Base-by-base conservation (phyloP, 2,329 filamentous ascomycete genomes). In the Clonostachys rhizophaga region DNA sequence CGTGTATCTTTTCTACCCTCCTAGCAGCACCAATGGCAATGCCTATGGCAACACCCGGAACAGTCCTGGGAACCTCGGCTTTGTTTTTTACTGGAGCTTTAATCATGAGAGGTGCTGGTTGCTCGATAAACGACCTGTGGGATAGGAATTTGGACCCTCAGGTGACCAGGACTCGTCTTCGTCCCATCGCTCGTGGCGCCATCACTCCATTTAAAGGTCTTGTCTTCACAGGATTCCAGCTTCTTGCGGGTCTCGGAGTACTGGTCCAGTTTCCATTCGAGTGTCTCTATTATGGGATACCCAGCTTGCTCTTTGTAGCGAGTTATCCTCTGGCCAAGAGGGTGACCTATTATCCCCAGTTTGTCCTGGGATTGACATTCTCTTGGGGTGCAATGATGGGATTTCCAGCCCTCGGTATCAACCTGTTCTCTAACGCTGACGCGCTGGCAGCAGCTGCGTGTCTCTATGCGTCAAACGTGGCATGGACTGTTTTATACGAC, bases 331-430 rank as follows among this genome's bases (percentile, higher is more conserved):
- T 95, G 16, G 88, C 89, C 11, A 96, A 95, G 69, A 78, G 91
- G 34, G 78, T 95, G 24, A 95, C 90, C 0, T 83, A 95, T 64
- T 95, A 95, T 61, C 90, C 90, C 3, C 90, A 95, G 62, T 79
- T 86, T 50, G 84, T 95, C 9, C 79, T 95, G 1, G 91, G 91
- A 0, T 65, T 94, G 46, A 91, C 89, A 2, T 95, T 95, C 63
- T 91, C 87, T 5, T 95, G 90, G 90, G 90, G 90, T 24, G 87
- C 90, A 14, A 81, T 94, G 44, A 85, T 95, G 82, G 90, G 89
- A 2, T 95, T 92, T 58, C 89, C 90, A 1, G 89, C 90, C 5
- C 74, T 95, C 3, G 89, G 88, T 2, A 70, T 94, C 35, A 87
- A 91, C 53, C 63, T 94, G n/a, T 64, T 92, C 12, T 68, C 78